Percentiles rank a stretch among this genome's conserved stretches.
Evolutionary conservation across 225 moss, liverwort and hornwort species (phyloP).

Genomic region (Lunularia cruciata): DNA sequence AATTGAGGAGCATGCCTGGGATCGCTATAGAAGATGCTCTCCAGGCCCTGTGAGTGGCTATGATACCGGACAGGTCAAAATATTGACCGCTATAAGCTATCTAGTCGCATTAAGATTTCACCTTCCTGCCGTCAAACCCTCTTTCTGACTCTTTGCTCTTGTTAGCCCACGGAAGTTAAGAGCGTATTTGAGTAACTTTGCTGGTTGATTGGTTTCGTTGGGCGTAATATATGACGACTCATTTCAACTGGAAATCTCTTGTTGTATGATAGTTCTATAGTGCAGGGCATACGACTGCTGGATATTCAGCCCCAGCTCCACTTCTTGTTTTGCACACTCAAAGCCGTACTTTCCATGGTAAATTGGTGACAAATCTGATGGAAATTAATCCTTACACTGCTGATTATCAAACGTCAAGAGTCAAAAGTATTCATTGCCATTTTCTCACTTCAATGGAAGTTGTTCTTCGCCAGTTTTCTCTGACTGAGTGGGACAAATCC

Average conservation of each 20-base stretch:
- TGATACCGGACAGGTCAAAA: background rate
- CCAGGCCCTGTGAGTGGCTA: slow-evolving; percentile 40
- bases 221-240: too few species aligned
- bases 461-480: too few species aligned
- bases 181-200: too few species aligned
- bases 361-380: background rate
- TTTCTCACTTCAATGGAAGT: too few species aligned
- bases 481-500: too few species aligned
- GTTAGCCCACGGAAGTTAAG: too few species aligned
- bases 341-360: slow-evolving; percentile 29
- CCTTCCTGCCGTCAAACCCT: background rate
- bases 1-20: slow-evolving; percentile 47
- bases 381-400: too few species aligned
- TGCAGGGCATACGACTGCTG: slow-evolving; percentile 37
- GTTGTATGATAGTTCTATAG: slow-evolving; percentile 41
- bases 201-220: too few species aligned
- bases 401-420: too few species aligned
- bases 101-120: background rate
- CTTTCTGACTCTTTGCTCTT: background rate
- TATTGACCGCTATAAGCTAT: background rate
- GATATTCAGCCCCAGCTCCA: slow-evolving; percentile 40
- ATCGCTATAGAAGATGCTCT: slow-evolving; percentile 40
- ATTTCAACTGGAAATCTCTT: background rate
- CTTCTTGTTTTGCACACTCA: slow-evolving; percentile 45
- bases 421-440: too few species aligned